Conservation (phyloP, 1,284 basidiomycete genomes). For the Trichosporon coremiiforme region DNA sequence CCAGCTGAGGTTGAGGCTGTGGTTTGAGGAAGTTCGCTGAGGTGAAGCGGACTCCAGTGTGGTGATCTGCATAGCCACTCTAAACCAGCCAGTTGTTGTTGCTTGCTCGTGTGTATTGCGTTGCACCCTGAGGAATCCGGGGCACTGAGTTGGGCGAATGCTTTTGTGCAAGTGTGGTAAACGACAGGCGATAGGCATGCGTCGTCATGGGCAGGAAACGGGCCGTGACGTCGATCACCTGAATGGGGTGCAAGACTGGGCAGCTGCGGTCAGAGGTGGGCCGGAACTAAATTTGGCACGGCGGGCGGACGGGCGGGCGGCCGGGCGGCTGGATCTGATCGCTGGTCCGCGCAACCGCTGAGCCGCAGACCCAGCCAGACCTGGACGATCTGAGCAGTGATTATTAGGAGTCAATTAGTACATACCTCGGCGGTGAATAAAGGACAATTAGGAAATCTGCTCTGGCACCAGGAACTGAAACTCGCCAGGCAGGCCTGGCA, state of each 20-base stretch:
- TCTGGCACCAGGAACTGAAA: background rate
- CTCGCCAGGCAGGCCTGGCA: background rate
- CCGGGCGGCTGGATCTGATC: background rate
- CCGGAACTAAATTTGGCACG: constrained; percentile 2
- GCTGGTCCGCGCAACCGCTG: background rate
- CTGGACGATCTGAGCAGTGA: background rate
- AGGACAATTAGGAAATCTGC: constrained; percentile 7
- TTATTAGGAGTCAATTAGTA: background rate
- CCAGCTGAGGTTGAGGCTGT: background rate
- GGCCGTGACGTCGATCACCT: constrained; percentile 4
- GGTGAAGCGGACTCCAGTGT: background rate
- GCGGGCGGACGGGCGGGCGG: background rate
- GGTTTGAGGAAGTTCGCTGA: background rate
- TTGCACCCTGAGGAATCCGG: background rate
- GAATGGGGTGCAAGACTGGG: background rate
- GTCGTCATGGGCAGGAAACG: background rate
- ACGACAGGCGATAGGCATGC: background rate
- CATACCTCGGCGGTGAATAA: background rate
- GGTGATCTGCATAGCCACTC: background rate
- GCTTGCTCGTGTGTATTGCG: too few species aligned
- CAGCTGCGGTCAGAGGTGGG: background rate
- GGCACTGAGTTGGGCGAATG: background rate
- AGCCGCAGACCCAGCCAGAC: background rate
- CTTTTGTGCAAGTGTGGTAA: background rate
- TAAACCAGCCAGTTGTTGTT: too few species aligned